Evolutionary conservation across 352 stramenopile genomes (phyloP).

Genomic region (Sclerospora graminicola): DNA sequence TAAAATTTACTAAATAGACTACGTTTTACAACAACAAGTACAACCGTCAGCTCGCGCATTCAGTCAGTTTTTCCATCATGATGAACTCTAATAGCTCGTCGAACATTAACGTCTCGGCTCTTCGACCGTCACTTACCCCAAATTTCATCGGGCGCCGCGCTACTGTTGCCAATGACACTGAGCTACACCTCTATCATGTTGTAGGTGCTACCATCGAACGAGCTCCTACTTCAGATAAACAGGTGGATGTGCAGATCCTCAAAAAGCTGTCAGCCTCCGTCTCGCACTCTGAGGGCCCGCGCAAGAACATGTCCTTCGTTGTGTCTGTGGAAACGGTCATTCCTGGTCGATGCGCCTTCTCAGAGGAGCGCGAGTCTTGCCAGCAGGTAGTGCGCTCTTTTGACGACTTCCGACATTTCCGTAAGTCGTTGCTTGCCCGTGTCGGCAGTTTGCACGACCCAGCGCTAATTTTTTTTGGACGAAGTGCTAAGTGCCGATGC

Average conservation of each 20-base stretch:
- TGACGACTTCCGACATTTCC: slow-evolving; percentile 67
- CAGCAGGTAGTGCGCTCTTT: slow-evolving; percentile 64
- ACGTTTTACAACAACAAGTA: no score
- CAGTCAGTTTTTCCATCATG: neutral
- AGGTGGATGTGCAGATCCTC: slow-evolving; percentile 69
- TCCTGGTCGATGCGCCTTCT: slow-evolving; percentile 37
- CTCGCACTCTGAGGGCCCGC: slow-evolving; percentile 50
- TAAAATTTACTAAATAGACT: no score
- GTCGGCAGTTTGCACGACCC: slow-evolving; percentile 40
- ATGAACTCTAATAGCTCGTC: slow-evolving; percentile 21
- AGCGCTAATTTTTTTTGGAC: slow-evolving; percentile 20
- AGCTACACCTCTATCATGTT: slow-evolving; percentile 11
- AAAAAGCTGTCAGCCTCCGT: slow-evolving; percentile 72
- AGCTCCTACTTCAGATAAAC: slow-evolving; percentile 13
- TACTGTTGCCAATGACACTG: slow-evolving; percentile 29
- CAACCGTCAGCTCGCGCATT: neutral
- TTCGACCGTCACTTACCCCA: slow-evolving; percentile 33
- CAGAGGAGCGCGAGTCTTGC: slow-evolving; percentile 57
- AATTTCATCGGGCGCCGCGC: slow-evolving; percentile 28
- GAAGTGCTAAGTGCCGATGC: slow-evolving; percentile 43
- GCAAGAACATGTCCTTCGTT: slow-evolving; percentile 70
- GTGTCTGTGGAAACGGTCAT: slow-evolving; percentile 71
- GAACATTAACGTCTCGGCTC: slow-evolving; percentile 26
- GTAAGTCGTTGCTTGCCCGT: slow-evolving; percentile 56
- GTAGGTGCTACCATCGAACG: slow-evolving; percentile 33